Evolutionary conservation across 1,139 yeast species (phyloP).

Genomic region (Arxiozyma telluris): DNA sequence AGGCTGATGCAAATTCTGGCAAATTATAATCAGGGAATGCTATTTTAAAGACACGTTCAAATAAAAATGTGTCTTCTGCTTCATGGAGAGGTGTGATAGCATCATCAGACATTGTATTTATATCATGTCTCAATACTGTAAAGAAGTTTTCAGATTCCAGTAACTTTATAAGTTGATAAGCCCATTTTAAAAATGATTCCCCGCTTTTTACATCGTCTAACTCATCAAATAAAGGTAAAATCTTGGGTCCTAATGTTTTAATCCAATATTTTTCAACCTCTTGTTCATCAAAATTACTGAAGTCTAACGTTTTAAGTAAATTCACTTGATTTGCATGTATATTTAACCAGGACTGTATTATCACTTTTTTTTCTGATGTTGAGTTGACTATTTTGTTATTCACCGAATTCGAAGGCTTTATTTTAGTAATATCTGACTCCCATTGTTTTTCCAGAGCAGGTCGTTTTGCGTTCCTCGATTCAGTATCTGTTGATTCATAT

Average conservation of each 20-base stretch:
- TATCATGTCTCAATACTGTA: neutral
- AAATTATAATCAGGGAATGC: neutral
- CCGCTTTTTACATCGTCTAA: slow-evolving; percentile 18
- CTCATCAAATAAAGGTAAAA: slow-evolving; percentile 12
- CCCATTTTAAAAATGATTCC: slow-evolving; percentile 8
- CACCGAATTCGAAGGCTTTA: too few relatives aligned
- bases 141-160: neutral
- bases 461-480: neutral
- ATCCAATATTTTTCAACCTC: neutral
- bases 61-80: neutral
- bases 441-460: neutral
- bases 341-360: neutral
- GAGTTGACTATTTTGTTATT: neutral
- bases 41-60: neutral
- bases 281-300: neutral
- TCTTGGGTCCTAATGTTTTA: neutral
- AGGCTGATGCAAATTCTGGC: neutral
- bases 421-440: too few relatives aligned
- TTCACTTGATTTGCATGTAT: neutral
- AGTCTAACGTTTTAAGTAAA: neutral
- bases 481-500: neutral
- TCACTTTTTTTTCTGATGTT: neutral
- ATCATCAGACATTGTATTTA: neutral
- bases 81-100: neutral
- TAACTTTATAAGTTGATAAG: neutral